Conservation (phyloP, 208 protist genomes). For the Trypanosoma brucei region DNA sequence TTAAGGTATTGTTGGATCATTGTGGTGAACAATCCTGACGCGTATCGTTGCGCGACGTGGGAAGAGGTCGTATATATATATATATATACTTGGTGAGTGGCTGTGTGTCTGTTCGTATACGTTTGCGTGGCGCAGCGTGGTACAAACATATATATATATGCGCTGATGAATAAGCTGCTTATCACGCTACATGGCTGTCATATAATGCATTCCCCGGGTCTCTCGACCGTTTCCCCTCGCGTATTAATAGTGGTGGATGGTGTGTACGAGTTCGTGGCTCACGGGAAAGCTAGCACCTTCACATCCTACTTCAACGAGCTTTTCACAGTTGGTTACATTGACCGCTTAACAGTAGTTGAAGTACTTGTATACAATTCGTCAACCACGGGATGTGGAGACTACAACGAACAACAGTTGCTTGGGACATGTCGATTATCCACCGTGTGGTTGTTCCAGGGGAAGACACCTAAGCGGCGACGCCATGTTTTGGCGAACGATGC, state of each 20-base stretch:
- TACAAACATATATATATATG: no score
- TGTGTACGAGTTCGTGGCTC: slow-evolving; percentile 66
- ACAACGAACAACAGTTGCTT: slow-evolving; percentile 31
- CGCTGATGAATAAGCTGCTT: slow-evolving; percentile 50
- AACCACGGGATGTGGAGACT: background rate
- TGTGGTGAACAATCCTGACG: no score
- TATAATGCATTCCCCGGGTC: slow-evolving; percentile 30
- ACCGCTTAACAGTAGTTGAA: slow-evolving; percentile 70
- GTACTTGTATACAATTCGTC: slow-evolving; percentile 47
- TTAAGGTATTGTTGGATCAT: no score
- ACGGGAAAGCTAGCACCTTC: slow-evolving; percentile 35
- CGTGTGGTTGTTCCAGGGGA: slow-evolving; percentile 47
- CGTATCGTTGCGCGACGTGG: no score
- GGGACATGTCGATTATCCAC: slow-evolving; percentile 68
- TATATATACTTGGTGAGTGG: no score
- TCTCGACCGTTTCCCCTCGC: slow-evolving; percentile 35
- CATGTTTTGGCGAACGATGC: slow-evolving; percentile 26
- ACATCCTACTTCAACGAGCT: slow-evolving; percentile 46
- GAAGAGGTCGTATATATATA: no score
- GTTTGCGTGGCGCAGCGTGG: no score
- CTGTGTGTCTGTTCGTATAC: no score
- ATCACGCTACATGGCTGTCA: slow-evolving; percentile 53
- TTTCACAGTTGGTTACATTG: slow-evolving; percentile 75
- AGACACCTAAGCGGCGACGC: slow-evolving; percentile 38
- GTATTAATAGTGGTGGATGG: slow-evolving; percentile 61